Conservation (phyloP, 1,139 yeast genomes). For the Blastobotrys ciferrii region DNA sequence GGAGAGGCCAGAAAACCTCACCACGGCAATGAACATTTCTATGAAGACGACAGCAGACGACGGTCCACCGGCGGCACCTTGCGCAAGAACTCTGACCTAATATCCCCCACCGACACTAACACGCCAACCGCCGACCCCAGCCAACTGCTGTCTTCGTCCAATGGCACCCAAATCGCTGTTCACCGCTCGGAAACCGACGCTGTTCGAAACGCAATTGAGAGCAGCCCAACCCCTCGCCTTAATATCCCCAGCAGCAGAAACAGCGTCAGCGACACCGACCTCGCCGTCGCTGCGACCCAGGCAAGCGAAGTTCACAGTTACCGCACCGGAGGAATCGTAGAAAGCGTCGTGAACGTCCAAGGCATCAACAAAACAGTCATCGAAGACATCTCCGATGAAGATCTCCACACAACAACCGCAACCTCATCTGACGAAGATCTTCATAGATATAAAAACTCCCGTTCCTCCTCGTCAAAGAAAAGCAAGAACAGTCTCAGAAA, state of each 20-base stretch:
- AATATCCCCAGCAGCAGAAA: slow-evolving; percentile 4
- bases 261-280: not conserved
- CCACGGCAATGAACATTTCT: not conserved
- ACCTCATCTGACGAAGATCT: slow-evolving; percentile 4
- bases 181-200: slow-evolving; percentile 55
- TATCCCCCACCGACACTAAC: slow-evolving; percentile 4
- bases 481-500: not conserved
- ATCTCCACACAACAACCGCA: not conserved
- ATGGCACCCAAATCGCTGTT: slow-evolving; percentile 32
- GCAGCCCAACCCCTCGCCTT: slow-evolving; percentile 3
- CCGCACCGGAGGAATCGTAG: slow-evolving; percentile 69
- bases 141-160: slow-evolving; percentile 12
- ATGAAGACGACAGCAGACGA: not conserved
- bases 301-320: slow-evolving; percentile 31
- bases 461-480: slow-evolving; percentile 3
- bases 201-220: slow-evolving; percentile 25
- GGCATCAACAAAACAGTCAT: slow-evolving; percentile 88
- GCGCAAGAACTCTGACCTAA: not conserved
- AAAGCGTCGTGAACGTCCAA: slow-evolving; percentile 76
- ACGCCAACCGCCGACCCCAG: slow-evolving; percentile 4
- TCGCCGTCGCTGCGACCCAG: slow-evolving; percentile 13
- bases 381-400: slow-evolving; percentile 43
- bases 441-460: not conserved
- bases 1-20: not conserved
- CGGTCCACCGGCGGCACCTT: not conserved